Percentiles rank a stretch among this genome's conserved stretches.
These are phyloP conservation scores for Sporothrix mexicana DNA, from an alignment of 2,329 filamentous ascomycete genomes.

Conservation along the genomic window DNA sequence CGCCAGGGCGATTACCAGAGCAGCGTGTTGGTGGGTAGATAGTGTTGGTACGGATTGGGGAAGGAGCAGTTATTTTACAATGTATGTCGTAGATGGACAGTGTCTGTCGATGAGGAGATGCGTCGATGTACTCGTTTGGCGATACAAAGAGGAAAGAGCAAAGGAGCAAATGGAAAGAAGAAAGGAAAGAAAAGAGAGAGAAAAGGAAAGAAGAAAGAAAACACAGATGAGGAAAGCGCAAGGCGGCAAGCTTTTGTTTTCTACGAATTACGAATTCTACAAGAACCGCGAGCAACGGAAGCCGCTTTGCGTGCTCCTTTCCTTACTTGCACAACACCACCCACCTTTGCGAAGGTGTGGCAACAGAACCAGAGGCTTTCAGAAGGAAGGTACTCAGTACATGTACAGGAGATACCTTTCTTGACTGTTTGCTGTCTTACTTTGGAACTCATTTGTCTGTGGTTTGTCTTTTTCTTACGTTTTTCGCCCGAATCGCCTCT, in stretches of 20 bases:
- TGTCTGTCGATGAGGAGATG: background rate
- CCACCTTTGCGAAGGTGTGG: slow-evolving; percentile 20
- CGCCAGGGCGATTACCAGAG: slow-evolving; percentile 21
- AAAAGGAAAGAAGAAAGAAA: slow-evolving; percentile 8
- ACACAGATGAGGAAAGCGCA: slow-evolving; percentile 11
- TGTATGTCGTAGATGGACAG: background rate
- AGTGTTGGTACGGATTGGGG: background rate
- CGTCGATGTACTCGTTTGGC: background rate
- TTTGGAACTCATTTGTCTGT: no score
- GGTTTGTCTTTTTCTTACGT: background rate
- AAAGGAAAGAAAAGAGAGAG: background rate
- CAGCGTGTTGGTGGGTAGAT: background rate
- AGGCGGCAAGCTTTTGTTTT: slow-evolving; percentile 21
- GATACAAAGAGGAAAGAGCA: background rate
- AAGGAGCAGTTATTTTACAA: slow-evolving; percentile 3
- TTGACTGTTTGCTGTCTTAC: background rate
- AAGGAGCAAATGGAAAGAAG: background rate
- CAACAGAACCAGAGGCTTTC: slow-evolving; percentile 22
- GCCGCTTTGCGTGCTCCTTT: slow-evolving; percentile 20
- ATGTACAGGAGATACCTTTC: background rate
- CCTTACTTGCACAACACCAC: slow-evolving; percentile 27
- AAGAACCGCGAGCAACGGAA: background rate
- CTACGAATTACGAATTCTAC: background rate
- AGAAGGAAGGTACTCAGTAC: background rate
- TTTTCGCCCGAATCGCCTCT: background rate